These are phyloP conservation scores for Fusarium falciforme DNA, from an alignment of 2,329 filamentous ascomycete species.

Conservation along the genomic window DNA sequence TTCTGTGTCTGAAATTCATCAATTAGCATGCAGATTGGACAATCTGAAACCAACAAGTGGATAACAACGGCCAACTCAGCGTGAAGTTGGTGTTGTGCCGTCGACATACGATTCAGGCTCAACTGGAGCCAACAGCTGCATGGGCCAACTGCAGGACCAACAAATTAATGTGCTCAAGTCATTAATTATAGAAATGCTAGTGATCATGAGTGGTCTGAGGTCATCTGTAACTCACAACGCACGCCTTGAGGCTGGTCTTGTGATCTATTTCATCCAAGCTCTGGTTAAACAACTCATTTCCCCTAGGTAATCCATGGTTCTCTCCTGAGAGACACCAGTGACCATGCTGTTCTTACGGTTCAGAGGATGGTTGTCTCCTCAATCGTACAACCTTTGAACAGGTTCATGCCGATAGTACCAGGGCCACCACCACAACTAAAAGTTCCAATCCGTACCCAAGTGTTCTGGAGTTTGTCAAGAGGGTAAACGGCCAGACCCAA, in stretches of 20 bases:
- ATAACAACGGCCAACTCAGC: not conserved
- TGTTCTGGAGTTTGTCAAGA: not conserved
- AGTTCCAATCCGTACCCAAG: not conserved
- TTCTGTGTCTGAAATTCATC: not conserved
- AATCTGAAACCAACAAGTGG: not conserved
- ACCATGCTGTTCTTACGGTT: not conserved
- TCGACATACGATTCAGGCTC: not conserved
- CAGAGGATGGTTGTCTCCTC: not conserved
- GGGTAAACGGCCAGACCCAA: not conserved
- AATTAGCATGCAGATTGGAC: too few species aligned
- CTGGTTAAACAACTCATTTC: not conserved
- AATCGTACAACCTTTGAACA: not conserved
- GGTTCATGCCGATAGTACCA: not conserved
- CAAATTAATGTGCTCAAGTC: not conserved
- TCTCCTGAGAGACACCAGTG: too few species aligned
- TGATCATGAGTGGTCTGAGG: not conserved
- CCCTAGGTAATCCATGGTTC: too few species aligned
- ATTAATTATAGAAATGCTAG: not conserved
- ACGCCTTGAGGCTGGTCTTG: not conserved
- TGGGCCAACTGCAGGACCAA: not conserved
- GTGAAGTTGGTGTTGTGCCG: not conserved
- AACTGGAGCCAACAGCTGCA: not conserved
- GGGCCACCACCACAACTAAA: not conserved
- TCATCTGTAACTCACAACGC: not conserved
- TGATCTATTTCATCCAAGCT: not conserved